Evolutionary conservation across 495 filamentous ascomycete species (phyloP).

Genomic region (Lasiosphaeria miniovina): DNA sequence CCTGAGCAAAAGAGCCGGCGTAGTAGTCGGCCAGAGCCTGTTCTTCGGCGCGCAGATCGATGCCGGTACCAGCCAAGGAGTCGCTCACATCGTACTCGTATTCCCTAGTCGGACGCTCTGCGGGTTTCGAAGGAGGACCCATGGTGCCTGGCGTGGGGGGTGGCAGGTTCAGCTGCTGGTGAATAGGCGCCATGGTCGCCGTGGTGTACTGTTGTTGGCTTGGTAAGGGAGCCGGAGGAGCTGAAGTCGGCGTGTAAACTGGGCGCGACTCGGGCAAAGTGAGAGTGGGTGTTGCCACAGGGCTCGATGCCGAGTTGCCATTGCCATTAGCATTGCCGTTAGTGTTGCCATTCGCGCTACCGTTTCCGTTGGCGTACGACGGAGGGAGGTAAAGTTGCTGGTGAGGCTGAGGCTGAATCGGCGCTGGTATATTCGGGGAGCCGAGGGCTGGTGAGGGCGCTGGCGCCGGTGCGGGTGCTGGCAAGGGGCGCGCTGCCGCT

Average conservation of each 20-base stretch:
- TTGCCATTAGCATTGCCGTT: background rate
- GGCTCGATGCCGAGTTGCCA: conserved; percentile 12
- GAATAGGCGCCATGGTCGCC: conserved; percentile 36
- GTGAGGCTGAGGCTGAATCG: conserved; percentile 4
- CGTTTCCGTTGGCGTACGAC: background rate
- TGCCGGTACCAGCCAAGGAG: conserved; percentile 72
- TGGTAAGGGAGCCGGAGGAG: conserved; percentile 6
- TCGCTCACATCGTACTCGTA: conserved; percentile 68
- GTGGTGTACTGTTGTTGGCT: conserved; percentile 34
- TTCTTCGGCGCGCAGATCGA: conserved; percentile 82
- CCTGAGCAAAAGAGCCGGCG: conserved; percentile 33
- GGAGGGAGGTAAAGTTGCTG: background rate
- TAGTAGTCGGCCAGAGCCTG: conserved; percentile 63
- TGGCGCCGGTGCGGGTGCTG: background rate
- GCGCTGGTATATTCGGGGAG: conserved; percentile 18
- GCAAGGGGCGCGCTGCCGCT: background rate
- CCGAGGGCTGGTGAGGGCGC: conserved; percentile 10
- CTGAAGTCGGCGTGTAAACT: conserved; percentile 28
- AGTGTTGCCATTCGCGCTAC: too few species aligned
- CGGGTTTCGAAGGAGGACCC: conserved; percentile 77
- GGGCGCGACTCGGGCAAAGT: conserved; percentile 23
- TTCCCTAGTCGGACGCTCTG: conserved; percentile 64
- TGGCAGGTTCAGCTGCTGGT: conserved; percentile 17
- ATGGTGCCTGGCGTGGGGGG: conserved; percentile 50
- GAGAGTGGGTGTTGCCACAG: conserved; percentile 18